Evolutionary conservation across 1,284 basidiomycete species (phyloP), one percentile per base, ranked within the genome.

Genomic region (Boletus mariae): DNA sequence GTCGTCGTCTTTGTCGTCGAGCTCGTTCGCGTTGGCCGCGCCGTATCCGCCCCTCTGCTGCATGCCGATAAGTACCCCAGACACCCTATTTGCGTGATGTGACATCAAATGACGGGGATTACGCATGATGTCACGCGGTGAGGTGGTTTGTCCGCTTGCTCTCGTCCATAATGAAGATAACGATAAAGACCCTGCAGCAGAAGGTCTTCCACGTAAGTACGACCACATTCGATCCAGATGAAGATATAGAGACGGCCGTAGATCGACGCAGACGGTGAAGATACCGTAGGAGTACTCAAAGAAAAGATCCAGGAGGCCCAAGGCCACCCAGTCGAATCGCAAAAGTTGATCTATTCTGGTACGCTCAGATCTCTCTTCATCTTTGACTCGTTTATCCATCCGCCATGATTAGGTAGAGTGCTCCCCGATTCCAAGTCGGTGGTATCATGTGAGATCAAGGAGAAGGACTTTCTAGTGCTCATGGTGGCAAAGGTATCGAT

Each of bases 271-370:
- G 90, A 94, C 54, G 78, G 76, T 23, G 69, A 78, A 42, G 87
- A 94, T 56, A 91, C 92, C 28, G 81, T 99, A 45, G 86, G 73
- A 45, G 77, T 77, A 61, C 75, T 99, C 65, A 99, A 99, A 80
- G 70, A 78, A 62, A 94, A 91, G 83, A 96, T 99, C 64, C 73
- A 82, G 57, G 78, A 83, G 46, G 71, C 76, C 8, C 92, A 98
- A 65, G 86, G 86, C 13, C 90, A 94, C 71, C 70, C 86, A 34
- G 77, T 83, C 23, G 81, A 82, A 37, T 69, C 72, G 51, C 94
- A 98, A 76, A 99, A 98, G 80, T 80, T 99, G 65, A 99, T 99
- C 73, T 98, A 93, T 73, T 87, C 94, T 47, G 94, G 93, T 92
- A 55, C 68, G 66, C 52, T 28, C 45, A 20, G 17, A 51, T 58